Evolutionary conservation across 768 basidiomycete species (phyloP).

Genomic region (Cystofilobasidium capitatum): DNA sequence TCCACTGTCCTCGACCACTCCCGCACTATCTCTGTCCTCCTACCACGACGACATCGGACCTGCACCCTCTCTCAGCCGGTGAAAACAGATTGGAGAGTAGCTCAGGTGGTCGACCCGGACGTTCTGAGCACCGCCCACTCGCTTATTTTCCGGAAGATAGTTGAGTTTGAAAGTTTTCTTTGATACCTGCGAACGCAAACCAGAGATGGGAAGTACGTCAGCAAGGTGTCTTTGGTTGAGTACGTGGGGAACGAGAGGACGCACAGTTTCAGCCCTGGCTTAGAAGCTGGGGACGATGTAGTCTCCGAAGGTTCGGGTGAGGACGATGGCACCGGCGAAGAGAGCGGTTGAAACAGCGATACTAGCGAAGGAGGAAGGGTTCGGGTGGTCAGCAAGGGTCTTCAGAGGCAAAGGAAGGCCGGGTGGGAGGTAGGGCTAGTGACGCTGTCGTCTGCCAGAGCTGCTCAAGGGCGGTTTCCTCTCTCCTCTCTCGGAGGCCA

Average conservation of each 20-base stretch:
- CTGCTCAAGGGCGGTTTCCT: neutral
- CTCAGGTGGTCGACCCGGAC: too few species aligned
- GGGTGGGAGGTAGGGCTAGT: neutral
- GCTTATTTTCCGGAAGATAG: too few species aligned
- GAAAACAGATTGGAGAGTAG: too few species aligned
- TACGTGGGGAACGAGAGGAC: neutral
- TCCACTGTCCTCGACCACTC: too few species aligned
- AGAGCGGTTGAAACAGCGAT: slow-evolving; percentile 26
- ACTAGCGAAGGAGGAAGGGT: neutral
- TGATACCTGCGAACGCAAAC: neutral
- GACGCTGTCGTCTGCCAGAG: neutral
- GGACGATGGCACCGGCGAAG: slow-evolving; percentile 25
- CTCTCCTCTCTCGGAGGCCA: neutral
- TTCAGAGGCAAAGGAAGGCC: neutral
- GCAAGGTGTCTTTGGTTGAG: neutral
- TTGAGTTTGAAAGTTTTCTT: too few species aligned
- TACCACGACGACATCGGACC: too few species aligned
- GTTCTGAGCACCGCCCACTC: too few species aligned
- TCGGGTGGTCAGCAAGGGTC: neutral
- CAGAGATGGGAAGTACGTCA: neutral
- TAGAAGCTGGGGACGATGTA: slow-evolving; percentile 23
- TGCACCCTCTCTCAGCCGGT: too few species aligned
- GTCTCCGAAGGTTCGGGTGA: slow-evolving; percentile 25
- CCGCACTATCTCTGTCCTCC: too few species aligned
- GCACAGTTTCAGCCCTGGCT: neutral